A percentile compares a stretch with the other conserved stretches of the same genome.
Conservation (phyloP, 1,284 basidiomycete species). For the Apiotrichum mycotoxinovorans region DNA sequence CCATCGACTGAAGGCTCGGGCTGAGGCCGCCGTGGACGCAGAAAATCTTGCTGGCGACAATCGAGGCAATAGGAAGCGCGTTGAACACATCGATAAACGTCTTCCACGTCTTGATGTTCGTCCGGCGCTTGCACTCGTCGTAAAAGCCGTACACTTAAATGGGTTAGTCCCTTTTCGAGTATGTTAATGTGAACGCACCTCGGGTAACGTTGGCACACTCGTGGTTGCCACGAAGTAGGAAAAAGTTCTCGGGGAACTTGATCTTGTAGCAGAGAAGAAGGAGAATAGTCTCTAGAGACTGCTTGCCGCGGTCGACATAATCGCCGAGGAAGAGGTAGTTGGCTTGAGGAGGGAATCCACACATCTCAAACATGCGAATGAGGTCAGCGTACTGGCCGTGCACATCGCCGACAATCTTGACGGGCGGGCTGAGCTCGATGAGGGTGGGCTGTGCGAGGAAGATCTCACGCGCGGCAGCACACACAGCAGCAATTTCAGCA, state of each 20-base stretch:
- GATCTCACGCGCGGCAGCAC: conserved; percentile 93
- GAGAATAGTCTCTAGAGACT: conserved; percentile 95
- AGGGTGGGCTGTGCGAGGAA: conserved; percentile 96
- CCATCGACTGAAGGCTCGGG: conserved; percentile 96
- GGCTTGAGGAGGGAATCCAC: conserved; percentile 93
- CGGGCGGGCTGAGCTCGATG: conserved; percentile 94
- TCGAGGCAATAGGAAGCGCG: conserved; percentile 94
- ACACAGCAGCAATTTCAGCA: conserved; percentile 90
- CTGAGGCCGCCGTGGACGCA: conserved; percentile 98
- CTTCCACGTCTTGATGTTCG: conserved; percentile 99
- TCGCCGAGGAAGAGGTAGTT: conserved; percentile 99
- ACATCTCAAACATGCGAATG: conserved; percentile 98
- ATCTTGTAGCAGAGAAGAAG: conserved; percentile 98
- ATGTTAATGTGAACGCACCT: conserved; percentile 59
- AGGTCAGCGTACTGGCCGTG: conserved; percentile 99
- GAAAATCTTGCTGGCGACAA: conserved; percentile 99
- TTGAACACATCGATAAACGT: conserved; percentile 99
- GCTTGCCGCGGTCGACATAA: conserved; percentile 98
- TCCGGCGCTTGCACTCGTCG: conserved; percentile 98
- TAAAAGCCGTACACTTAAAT: conserved; percentile 99
- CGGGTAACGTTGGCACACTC: conserved; percentile 99
- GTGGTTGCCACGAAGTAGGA: conserved; percentile 95
- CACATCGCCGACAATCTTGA: conserved; percentile 99
- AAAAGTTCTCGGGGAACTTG: conserved; percentile 99
- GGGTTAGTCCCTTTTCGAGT: conserved; percentile 6